Conservation (phyloP, 208 protist species). For the Acanthamoeba lenticulata region DNA sequence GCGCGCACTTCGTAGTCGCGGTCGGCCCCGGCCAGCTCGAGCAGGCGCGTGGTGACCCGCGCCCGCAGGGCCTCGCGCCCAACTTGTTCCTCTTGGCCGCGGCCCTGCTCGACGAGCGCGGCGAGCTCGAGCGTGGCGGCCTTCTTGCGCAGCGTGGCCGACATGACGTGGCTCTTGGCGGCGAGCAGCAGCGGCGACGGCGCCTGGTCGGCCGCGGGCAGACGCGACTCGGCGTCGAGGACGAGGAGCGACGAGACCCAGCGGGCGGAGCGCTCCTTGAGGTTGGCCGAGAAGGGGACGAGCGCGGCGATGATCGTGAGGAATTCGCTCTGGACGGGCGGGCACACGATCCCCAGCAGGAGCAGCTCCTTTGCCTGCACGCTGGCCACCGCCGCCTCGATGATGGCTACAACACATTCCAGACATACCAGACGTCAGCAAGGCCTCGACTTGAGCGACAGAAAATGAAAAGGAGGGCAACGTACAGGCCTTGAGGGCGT, state of each 20-base stretch:
- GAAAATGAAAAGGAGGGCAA: neutral
- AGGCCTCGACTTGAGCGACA: neutral
- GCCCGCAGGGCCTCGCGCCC: neutral
- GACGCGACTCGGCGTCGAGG: neutral
- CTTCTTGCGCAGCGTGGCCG: neutral
- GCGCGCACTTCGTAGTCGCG: constrained; percentile 1
- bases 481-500: neutral
- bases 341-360: neutral
- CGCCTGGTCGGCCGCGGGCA: neutral
- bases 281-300: neutral
- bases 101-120: neutral
- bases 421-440: neutral
- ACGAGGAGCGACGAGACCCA: neutral
- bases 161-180: neutral
- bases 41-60: neutral
- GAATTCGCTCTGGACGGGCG: constrained; percentile 23
- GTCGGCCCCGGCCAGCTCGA: neutral
- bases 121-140: constrained; percentile 10
- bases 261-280: neutral
- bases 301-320: neutral
- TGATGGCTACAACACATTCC: neutral
- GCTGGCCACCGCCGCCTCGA: neutral
- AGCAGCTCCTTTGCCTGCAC: neutral
- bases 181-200: neutral
- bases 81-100: too few species aligned